Evolutionary conservation across 495 filamentous ascomycete species (phyloP).

Genomic region (Amorphotheca resinae): DNA sequence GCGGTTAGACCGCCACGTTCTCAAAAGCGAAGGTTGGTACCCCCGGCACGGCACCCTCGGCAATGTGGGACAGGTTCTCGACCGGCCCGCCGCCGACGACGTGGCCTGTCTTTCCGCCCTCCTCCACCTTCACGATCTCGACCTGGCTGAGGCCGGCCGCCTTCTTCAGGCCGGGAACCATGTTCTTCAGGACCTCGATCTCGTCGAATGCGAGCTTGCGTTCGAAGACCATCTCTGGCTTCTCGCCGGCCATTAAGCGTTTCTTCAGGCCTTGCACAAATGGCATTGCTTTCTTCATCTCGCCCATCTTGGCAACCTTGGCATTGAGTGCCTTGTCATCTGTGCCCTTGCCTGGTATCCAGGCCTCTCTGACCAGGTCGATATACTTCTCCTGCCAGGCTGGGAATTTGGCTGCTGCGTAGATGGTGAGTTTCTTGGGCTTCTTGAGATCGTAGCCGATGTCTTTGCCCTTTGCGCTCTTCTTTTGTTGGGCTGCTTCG

Average conservation of each 20-base stretch:
- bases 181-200: conserved; percentile 49
- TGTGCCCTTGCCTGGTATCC: conserved; percentile 27
- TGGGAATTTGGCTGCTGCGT: conserved; percentile 63
- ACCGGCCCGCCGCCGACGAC: conserved; percentile 40
- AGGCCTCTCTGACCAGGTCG: conserved; percentile 53
- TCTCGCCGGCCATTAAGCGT: conserved; percentile 49
- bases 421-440: conserved; percentile 86
- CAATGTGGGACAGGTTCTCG: conserved; percentile 39
- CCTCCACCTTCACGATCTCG: conserved; percentile 52
- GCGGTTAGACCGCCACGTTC: conserved; percentile 39
- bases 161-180: conserved; percentile 45
- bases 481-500: conserved; percentile 67
- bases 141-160: conserved; percentile 51
- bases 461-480: conserved; percentile 80
- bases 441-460: conserved; percentile 74
- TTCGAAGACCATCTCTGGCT: conserved; percentile 55
- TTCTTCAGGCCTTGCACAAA: conserved; percentile 84
- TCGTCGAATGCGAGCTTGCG: conserved; percentile 82
- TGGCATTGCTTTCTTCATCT: conserved; percentile 97
- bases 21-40: conserved; percentile 65
- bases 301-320: conserved; percentile 63
- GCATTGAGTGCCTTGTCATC: conserved; percentile 72
- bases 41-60: conserved; percentile 66
- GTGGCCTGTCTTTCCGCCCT: conserved; percentile 54
- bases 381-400: conserved; percentile 89